Base-by-base conservation (phyloP, 1,284 basidiomycete genomes). In the Fomitiporia mediterranea region DNA sequence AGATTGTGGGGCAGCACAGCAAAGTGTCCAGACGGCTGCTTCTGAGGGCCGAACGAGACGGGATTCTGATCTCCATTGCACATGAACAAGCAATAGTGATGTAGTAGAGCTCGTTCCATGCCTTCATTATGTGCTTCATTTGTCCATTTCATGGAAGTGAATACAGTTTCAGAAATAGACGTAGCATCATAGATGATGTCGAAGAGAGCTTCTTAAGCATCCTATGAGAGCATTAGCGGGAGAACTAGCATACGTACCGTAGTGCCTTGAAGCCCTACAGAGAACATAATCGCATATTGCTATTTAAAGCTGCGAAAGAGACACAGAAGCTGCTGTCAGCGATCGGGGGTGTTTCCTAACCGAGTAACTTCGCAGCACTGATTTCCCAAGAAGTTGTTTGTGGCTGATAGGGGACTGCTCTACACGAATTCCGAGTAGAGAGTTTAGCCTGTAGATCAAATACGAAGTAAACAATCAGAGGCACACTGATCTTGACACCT, bases 1-100 rank as follows among this genome's bases (percentile, higher is more conserved):
- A 46, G 44, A 46, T 46, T 46, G 44, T 46, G n/a, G 25, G 27
- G 44, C 11, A 43, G 42, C 42, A 43, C 42, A 43, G 42, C 19
- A 43, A 2, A 43, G n/a, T n/a, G n/a, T n/a, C n/a, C n/a, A n/a
- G n/a, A n/a, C n/a, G n/a, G n/a, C n/a, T n/a, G n/a, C n/a, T n/a
- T n/a, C n/a, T n/a, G n/a, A n/a, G n/a, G n/a, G 11, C 43, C 43
- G 43, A 19, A 44, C 19, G 21, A 9, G 9, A 19, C 43, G 43
- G 32, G 43, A 44, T 19, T 27, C 1, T 7, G 19, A 21, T 15
- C 3, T 27, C 25, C 43, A 19, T n/a, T n/a, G n/a, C n/a, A n/a
- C n/a, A n/a, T n/a, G n/a, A n/a, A n/a, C n/a, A n/a, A n/a, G n/a
- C n/a, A n/a, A n/a, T n/a, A n/a, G n/a, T n/a, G n/a, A n/a, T n/a